Percentiles rank a stretch among this genome's conserved stretches.
Conservation (phyloP, 768 basidiomycete species). For the Lyophyllum decastes region DNA sequence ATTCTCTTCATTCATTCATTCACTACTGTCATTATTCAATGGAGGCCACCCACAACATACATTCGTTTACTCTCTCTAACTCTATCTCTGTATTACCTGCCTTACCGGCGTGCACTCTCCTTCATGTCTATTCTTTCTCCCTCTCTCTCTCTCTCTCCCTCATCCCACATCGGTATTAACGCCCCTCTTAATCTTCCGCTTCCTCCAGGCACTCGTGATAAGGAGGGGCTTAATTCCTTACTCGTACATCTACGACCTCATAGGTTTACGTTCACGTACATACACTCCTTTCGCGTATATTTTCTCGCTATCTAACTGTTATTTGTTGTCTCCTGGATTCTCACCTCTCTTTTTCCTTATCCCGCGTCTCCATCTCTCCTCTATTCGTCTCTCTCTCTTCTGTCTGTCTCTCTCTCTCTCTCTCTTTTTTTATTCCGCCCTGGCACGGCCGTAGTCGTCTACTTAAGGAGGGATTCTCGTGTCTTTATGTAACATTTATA, state of each 20-base stretch:
- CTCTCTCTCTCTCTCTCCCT: not conserved
- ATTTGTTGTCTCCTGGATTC: constrained; percentile 27
- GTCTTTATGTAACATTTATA: constrained; percentile 43
- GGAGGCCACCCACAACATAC: constrained; percentile 1
- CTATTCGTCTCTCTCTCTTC: constrained; percentile 28
- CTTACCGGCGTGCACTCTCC: constrained; percentile 10
- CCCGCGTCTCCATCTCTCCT: constrained; percentile 12
- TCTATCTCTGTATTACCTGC: constrained; percentile 4
- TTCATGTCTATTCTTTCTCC: not conserved
- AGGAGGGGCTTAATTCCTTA: constrained; percentile 13
- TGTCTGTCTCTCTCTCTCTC: constrained; percentile 26
- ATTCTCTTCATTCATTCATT: not conserved
- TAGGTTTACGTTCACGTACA: constrained; percentile 2
- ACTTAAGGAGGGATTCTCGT: constrained; percentile 34
- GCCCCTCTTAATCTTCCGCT: constrained; percentile 3
- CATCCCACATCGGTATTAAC: constrained; percentile 3
- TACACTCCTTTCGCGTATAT: constrained; percentile 18
- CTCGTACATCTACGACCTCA: not conserved
- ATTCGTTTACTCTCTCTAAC: constrained; percentile 7
- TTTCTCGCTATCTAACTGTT: constrained; percentile 34
- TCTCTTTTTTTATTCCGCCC: constrained; percentile 25
- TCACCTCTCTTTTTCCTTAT: constrained; percentile 16
- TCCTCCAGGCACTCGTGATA: constrained; percentile 2
- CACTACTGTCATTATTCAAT: constrained; percentile 15
- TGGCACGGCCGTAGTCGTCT: constrained; percentile 33